phyloP scores from a whole-genome alignment of 2,329 filamentous ascomycete genomes.

The Sordariomycetes sp. region DNA sequence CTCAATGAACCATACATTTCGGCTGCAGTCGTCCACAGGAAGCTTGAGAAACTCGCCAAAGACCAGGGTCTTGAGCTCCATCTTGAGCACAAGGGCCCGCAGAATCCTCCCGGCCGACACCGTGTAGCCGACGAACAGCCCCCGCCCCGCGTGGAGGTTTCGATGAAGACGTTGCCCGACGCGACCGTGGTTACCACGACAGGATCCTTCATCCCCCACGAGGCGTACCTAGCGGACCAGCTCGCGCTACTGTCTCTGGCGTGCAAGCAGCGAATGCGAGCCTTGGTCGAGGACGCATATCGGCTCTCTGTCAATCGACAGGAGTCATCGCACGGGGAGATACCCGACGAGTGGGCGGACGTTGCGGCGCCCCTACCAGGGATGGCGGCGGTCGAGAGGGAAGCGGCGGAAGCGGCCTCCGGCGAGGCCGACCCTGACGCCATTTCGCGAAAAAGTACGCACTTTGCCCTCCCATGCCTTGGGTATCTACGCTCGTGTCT shows the following conservation, averaged over 20 bases:
- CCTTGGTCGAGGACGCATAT: slow-evolving; percentile 65
- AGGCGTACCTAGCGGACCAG: slow-evolving; percentile 68
- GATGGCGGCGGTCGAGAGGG: slow-evolving; percentile 15
- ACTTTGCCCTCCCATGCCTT: neutral
- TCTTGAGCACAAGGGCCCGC: slow-evolving; percentile 36
- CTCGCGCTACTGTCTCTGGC: slow-evolving; percentile 72
- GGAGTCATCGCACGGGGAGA: slow-evolving; percentile 63
- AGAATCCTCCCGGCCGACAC: slow-evolving; percentile 31
- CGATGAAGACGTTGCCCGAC: slow-evolving; percentile 44
- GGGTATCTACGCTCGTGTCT: neutral
- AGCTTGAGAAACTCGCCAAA: slow-evolving; percentile 41
- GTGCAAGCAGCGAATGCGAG: slow-evolving; percentile 64
- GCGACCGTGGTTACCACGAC: slow-evolving; percentile 48
- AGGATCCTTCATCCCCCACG: slow-evolving; percentile 60
- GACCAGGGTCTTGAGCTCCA: slow-evolving; percentile 45
- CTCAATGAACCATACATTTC: slow-evolving; percentile 62
- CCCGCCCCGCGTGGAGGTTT: slow-evolving; percentile 37
- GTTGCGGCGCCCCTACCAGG: slow-evolving; percentile 45
- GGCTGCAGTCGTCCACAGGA: slow-evolving; percentile 46
- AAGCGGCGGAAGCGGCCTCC: slow-evolving; percentile 13
- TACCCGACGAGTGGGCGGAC: slow-evolving; percentile 65
- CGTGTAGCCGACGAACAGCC: slow-evolving; percentile 33
- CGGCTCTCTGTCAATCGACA: slow-evolving; percentile 58
- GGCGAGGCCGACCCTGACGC: slow-evolving; percentile 39
- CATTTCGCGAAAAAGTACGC: slow-evolving; percentile 49